Conservation (phyloP, 2,329 filamentous ascomycete species). For the Nigrograna mackinnonii region DNA sequence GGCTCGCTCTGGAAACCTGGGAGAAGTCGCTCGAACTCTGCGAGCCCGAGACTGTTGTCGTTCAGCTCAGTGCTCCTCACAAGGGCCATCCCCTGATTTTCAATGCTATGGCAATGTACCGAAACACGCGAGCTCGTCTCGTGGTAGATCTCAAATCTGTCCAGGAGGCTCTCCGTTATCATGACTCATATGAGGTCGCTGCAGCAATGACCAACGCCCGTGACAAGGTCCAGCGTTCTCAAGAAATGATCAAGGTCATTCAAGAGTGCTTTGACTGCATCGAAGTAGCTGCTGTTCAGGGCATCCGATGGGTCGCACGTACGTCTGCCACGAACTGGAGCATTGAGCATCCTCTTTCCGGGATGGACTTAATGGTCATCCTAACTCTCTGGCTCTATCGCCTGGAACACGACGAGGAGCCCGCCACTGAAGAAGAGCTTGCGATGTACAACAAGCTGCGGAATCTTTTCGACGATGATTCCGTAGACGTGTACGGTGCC, state of each 20-base stretch:
- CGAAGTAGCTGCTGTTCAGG: constrained; percentile 90
- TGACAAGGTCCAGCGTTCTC: constrained; percentile 90
- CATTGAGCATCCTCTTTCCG: constrained; percentile 94
- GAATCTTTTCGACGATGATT: constrained; percentile 87
- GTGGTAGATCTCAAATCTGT: constrained; percentile 95
- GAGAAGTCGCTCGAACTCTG: constrained; percentile 93
- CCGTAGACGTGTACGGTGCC: constrained; percentile 76
- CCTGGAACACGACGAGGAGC: constrained; percentile 98
- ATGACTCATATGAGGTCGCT: constrained; percentile 95
- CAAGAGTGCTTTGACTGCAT: constrained; percentile 98
- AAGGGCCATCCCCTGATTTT: constrained; percentile 96
- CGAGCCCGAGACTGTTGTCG: constrained; percentile 85
- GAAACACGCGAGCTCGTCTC: constrained; percentile 87
- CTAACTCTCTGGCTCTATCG: constrained; percentile 98
- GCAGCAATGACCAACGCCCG: constrained; percentile 94
- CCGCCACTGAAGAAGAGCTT: constrained; percentile 79
- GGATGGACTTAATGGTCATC: constrained; percentile 96
- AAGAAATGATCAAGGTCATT: constrained; percentile 98
- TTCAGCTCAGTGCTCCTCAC: constrained; percentile 90
- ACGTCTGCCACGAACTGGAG: constrained; percentile 99
- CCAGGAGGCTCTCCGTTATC: constrained; percentile 94
- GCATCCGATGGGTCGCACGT: constrained; percentile 96
- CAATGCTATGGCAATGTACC: constrained; percentile 96
- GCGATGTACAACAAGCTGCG: constrained; percentile 93
- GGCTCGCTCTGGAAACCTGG: constrained; percentile 97